These are phyloP conservation scores for Blastobotrys niveus DNA, from an alignment of 1,139 yeast species.

Conservation along the genomic window DNA sequence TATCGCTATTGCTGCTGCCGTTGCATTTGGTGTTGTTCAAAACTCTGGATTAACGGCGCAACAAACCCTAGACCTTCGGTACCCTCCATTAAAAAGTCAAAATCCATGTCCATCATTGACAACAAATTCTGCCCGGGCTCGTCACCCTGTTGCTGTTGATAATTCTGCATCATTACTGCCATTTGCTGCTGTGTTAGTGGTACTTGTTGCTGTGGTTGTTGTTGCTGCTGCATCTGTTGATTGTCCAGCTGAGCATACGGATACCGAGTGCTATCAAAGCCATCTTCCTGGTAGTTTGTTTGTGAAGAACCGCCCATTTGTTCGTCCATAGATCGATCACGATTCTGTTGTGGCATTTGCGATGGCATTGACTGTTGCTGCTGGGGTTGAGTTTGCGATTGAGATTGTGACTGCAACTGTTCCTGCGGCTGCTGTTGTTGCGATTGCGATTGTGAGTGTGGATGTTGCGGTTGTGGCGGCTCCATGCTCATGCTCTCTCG, in stretches of 20 bases:
- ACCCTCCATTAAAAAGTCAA: conserved; percentile 52
- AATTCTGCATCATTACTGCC: conserved; percentile 8
- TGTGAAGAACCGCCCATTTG: neutral
- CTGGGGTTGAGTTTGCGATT: neutral
- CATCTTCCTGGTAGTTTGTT: conserved; percentile 1
- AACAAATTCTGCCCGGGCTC: conserved; percentile 17
- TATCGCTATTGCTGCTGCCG: conserved; percentile 7
- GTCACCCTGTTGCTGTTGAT: neutral
- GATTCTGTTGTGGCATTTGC: neutral
- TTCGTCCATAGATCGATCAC: neutral
- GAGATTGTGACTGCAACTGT: neutral
- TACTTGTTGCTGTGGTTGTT: conserved; percentile 2
- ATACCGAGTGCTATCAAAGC: neutral
- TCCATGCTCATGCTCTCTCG: no score
- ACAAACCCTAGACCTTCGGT: conserved; percentile 78
- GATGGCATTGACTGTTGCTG: conserved; percentile 3
- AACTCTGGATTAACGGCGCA: conserved; percentile 83
- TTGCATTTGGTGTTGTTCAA: conserved; percentile 42
- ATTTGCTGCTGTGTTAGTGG: conserved; percentile 7
- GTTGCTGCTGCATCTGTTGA: neutral
- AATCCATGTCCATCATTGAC: conserved; percentile 28
- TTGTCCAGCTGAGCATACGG: neutral
- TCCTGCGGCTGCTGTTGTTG: conserved; percentile 8
- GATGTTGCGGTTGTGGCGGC: conserved; percentile 12
- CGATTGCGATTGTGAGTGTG: conserved; percentile 7